Percentiles rank a stretch among this genome's conserved stretches.
Evolutionary conservation across 257 asterid species (phyloP).

Genomic region (Cynanchum wilfordii): DNA sequence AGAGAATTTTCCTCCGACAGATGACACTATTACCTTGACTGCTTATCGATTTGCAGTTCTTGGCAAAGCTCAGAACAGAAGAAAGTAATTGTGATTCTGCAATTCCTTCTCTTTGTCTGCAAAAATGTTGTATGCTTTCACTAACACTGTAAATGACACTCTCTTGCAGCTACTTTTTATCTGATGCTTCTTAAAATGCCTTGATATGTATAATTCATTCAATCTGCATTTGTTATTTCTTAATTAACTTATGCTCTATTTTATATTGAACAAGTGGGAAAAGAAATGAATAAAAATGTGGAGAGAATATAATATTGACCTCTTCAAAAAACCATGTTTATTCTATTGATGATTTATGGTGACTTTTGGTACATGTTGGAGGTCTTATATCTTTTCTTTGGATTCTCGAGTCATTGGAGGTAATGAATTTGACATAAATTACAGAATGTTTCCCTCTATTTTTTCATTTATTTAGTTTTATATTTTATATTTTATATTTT

Average conservation of each 20-base stretch:
- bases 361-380: background rate
- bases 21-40: conserved; percentile 57
- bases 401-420: background rate
- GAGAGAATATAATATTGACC: background rate
- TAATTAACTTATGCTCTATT: background rate
- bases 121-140: background rate
- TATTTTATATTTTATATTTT: no score
- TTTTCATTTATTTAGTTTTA: no score
- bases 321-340: background rate
- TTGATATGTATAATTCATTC: background rate
- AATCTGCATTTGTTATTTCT: background rate
- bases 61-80: conserved; percentile 52
- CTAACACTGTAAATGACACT: background rate
- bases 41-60: conserved; percentile 63
- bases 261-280: background rate
- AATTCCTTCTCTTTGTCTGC: background rate
- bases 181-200: conserved; percentile 1
- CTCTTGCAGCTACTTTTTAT: background rate
- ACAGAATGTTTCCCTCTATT: no score
- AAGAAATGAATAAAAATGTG: background rate
- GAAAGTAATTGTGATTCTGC: conserved; percentile 39
- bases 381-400: background rate
- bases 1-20: conserved; percentile 40
- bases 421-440: background rate
- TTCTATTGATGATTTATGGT: background rate